Base-by-base conservation (phyloP, 2,329 filamentous ascomycete genomes). In the Pseudocercospora crystallina region DNA sequence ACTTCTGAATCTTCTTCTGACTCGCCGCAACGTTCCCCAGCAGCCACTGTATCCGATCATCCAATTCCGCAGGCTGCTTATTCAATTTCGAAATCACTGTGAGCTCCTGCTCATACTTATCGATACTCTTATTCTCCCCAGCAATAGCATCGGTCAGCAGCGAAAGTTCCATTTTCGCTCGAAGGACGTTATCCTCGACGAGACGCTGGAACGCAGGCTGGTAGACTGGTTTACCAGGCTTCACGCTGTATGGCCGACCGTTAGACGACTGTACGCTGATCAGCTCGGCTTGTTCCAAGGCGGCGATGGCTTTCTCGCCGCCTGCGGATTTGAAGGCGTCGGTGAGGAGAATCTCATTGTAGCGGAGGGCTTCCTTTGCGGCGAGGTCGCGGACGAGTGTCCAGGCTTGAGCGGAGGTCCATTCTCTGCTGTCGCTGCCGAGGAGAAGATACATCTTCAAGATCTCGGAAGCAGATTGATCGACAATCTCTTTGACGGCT, bases 331-430 rank as follows among this genome's bases (percentile, higher is more conserved):
- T 82, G 71, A 95, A 95, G 0, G 88, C 80, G 48, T 87, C 83
- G 3, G 85, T 82, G 2, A 96, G 80, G 0, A 96, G 74, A 2
- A 96, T 77, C 64, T 95, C 87, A 69, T 95, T 92, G 76, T 96
- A 97, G 2, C 87, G 81, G 0, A 97, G 76, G 3, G 71, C 77
- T 5, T 85, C 82, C 9, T 82, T 74, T n/a, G 80, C 69, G 0
- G 89, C 86, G 11, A 99, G 82, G 29, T 81, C 77, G 65, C 88
- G 91, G 70, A 97, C 85, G 2, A 99, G 74, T 53, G 86, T 80
- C 94, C 94, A 97, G 0, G 90, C 92, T 73, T 97, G 94, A 65
- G 94, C 85, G 4, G 83, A 77, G 0, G 85, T 88, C 88, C 90
- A 97, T 47, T 81, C 80, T 29, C 80, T 80, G 35, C 77, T 73